These are phyloP conservation scores for Aspergillus bridgeri DNA, from an alignment of 495 filamentous ascomycete genomes.

Conservation along the genomic window DNA sequence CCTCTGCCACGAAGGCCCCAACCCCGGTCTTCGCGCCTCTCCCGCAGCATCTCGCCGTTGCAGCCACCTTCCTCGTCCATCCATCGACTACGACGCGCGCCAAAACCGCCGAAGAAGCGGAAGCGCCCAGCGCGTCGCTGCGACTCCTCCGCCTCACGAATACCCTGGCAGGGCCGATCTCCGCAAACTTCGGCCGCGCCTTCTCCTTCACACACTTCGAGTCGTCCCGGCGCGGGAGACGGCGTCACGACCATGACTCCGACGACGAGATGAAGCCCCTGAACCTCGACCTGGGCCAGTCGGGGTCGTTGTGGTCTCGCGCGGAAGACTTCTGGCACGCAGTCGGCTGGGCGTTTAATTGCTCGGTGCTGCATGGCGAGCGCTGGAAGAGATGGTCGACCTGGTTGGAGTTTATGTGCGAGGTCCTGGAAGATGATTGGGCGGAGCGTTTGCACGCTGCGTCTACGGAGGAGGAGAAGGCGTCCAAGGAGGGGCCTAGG, in stretches of 20 bases:
- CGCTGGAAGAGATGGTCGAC: conserved; percentile 81
- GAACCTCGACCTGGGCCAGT: conserved; percentile 54
- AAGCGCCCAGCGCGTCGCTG: conserved; percentile 52
- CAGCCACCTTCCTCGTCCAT: conserved; percentile 66
- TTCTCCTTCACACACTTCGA: conserved; percentile 50
- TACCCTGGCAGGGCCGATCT: conserved; percentile 47
- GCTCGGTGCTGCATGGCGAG: conserved; percentile 63
- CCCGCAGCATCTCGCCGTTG: conserved; percentile 60
- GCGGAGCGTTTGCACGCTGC: conserved; percentile 40
- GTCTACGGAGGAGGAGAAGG: conserved; percentile 14
- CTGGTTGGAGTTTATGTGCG: conserved; percentile 79
- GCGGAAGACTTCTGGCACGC: conserved; percentile 86
- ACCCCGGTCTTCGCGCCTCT: conserved; percentile 47
- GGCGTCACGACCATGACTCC: conserved; percentile 22
- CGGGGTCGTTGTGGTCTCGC: conserved; percentile 65
- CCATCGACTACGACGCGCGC: conserved; percentile 65
- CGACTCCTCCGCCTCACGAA: conserved; percentile 56
- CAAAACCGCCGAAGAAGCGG: conserved; percentile 45
- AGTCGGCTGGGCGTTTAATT: conserved; percentile 92
- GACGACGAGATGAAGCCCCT: conserved; percentile 40
- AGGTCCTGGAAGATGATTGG: conserved; percentile 75
- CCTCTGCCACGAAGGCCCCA: conserved; percentile 47
- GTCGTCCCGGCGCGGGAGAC: conserved; percentile 32
- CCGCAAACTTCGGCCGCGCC: conserved; percentile 46
- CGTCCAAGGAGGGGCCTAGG: conserved; percentile 10